A percentile compares a stretch with the other conserved stretches of the same genome.
phyloP scores from a whole-genome alignment of 805 yeast species.

The Yamadazyma sp. region DNA sequence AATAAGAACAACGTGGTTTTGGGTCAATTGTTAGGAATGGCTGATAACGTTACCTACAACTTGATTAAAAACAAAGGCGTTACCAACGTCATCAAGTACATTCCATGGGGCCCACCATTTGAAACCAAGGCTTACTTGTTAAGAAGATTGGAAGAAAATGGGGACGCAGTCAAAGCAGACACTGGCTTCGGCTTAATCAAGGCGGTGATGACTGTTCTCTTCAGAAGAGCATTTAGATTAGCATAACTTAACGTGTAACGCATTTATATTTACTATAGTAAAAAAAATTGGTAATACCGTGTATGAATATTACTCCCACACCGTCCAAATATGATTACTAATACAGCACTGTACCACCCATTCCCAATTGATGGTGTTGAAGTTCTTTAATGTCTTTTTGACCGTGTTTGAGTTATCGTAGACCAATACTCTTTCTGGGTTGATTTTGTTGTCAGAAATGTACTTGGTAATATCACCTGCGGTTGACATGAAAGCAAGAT shows the following conservation, averaged over 20 bases:
- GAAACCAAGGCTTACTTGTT: conserved; percentile 88
- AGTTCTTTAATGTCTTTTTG: neutral
- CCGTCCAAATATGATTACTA: conserved; percentile 32
- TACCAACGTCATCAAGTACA: conserved; percentile 84
- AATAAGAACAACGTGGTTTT: conserved; percentile 65
- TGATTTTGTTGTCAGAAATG: neutral
- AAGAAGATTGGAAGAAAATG: conserved; percentile 92
- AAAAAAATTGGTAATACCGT: neutral
- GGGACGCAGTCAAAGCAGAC: conserved; percentile 87
- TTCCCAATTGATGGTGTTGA: conserved; percentile 50
- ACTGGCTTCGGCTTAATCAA: conserved; percentile 74
- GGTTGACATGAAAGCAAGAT: conserved; percentile 12
- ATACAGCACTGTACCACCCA: conserved; percentile 68
- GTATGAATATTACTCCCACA: neutral
- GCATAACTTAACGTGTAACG: conserved; percentile 12
- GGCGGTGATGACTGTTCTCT: conserved; percentile 40
- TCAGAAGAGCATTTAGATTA: conserved; percentile 21
- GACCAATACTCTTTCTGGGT: conserved; percentile 15
- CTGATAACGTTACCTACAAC: conserved; percentile 81
- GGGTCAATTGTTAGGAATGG: conserved; percentile 95
- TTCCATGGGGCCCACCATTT: conserved; percentile 96
- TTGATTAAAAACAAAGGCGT: conserved; percentile 63
- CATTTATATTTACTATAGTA: neutral
- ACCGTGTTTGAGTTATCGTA: conserved; percentile 24
- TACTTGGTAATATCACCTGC: conserved; percentile 11